Base-by-base conservation (phyloP, 768 basidiomycete genomes). In the Kwoniella sp. region DNA sequence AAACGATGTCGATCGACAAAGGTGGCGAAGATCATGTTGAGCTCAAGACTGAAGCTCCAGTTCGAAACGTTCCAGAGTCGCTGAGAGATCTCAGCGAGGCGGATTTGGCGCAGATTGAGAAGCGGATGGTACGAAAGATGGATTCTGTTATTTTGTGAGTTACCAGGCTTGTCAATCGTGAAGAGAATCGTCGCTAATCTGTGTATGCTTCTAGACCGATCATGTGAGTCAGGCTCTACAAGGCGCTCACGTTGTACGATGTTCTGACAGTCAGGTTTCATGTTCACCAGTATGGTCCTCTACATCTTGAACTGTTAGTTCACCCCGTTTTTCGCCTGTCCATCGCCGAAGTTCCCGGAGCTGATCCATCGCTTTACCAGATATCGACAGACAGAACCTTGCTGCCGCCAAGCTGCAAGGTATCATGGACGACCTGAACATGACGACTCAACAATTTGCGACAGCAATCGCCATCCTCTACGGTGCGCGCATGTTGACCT, bases 391-490 rank as follows among this genome's bases (percentile, higher is more conserved):
- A 17, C 72, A 75, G 55, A 75, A 76, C 57, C 66, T 80, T 8
- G 71, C 76, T 22, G 58, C 72, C 3, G 75, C 76, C 7, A 75
- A 75, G 41, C 69, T 79, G 8, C 68, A 70, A 20, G 72, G 71
- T 29, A 75, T 81, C 66, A 70, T 69, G 68, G 53, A 30, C 13
- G 79, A 79, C 59, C 65, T 80, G 20, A 17, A 69, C 54, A 67
- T 80, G 64, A 69, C 72, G 0, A 72, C 67, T 7, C 55, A 64
- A 5, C 69, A 79, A 37, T 79, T 76, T 55, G 71, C 73, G 0
- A 67, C 73, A 0, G 72, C 75, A 15, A 65, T 79, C 28, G 47
- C 72, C 5, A 69, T 81, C 55, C 71, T 81, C 37, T 79, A 75
- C 57, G 68, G 55, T 64, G 22, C 28, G 60, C 45, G 47, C 47